Evolutionary conservation across 352 stramenopile species (phyloP), one percentile per base, ranked within the genome.

Genomic region (Hyaloperonospora brassicae): DNA sequence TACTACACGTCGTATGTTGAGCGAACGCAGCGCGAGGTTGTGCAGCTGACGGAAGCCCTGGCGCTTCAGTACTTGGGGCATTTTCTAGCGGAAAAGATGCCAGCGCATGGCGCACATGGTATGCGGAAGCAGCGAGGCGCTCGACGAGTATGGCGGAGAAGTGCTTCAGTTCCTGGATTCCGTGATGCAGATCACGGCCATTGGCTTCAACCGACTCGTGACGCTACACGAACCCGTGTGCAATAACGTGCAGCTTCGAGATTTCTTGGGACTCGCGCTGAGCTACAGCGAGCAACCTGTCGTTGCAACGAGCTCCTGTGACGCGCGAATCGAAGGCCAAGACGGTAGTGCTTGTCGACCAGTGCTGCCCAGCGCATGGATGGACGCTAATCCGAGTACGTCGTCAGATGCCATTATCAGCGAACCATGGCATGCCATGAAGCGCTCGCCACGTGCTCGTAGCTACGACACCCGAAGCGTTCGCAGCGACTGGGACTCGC

Each of bases 181-280:
- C 39, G 50, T 92, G 34, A 70, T 92, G 39, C 76, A 64, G 17
- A 87, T 92, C 52, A 78, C 64, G 2, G 66, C 78, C 22, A 70
- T 84, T 21, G 82, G 82, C 4, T 84, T 86, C 55, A 86, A 89
- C 50, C 34, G 65, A 22, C 72, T 92, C 11, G 66, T 89, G 3
- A 45, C 59, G 13, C 47, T 89, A 9, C 69, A 64, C 8, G 79
- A 89, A 27, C 76, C 82, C 0, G 66, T 89, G 21, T 63, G 57
- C 7, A 83, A 72, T 47, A 83, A 92, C 41, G 57, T 89, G 2
- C 59, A 80, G 1, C 56, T 89, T 31, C 79, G 82, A 0, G 72
- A 89, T 17, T 92, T 92, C 47, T 50, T 92, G 5, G 70, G 83
- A 27, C 61, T 92, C 0, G 70, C 72, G 0, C 48, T 86, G 17